Percentiles rank a stretch among this genome's conserved stretches.
phyloP scores from a whole-genome alignment of 1,284 basidiomycete species.

The Lignosus rhinocerotis region DNA sequence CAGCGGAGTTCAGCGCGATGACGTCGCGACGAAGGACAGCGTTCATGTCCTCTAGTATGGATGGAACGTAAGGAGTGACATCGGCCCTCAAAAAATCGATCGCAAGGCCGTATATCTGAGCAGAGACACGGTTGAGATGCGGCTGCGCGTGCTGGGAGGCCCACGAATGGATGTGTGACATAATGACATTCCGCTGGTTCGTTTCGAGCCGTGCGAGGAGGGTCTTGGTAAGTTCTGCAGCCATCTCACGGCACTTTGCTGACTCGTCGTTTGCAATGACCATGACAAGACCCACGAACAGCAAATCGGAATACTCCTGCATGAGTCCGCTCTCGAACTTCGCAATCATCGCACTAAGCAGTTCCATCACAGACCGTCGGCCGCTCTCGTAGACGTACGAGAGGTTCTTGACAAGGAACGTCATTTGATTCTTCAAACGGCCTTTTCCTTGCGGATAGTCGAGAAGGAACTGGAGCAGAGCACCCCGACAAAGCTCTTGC shows the following conservation, averaged over 20 bases:
- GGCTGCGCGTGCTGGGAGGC: constrained; percentile 62
- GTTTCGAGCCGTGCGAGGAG: constrained; percentile 73
- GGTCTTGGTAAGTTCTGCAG: constrained; percentile 78
- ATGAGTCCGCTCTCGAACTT: constrained; percentile 86
- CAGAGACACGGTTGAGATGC: constrained; percentile 69
- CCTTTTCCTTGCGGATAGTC: constrained; percentile 98
- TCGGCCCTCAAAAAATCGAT: constrained; percentile 64
- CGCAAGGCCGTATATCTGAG: constrained; percentile 82
- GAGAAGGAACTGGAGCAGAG: constrained; percentile 92
- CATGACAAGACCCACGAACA: constrained; percentile 93
- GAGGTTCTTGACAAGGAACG: constrained; percentile 92
- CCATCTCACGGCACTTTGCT: constrained; percentile 85
- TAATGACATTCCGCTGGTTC: constrained; percentile 57
- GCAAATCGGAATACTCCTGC: constrained; percentile 82
- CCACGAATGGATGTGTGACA: constrained; percentile 84
- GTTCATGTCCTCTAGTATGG: constrained; percentile 63
- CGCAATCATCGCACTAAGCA: constrained; percentile 78
- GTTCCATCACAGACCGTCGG: constrained; percentile 88
- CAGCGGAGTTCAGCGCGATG: constrained; percentile 34
- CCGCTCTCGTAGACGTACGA: constrained; percentile 92
- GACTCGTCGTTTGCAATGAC: constrained; percentile 94
- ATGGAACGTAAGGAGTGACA: constrained; percentile 46
- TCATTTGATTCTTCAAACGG: constrained; percentile 85
- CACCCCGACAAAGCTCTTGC: constrained; percentile 87
- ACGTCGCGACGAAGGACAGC: constrained; percentile 52